phyloP scores from a whole-genome alignment of 805 yeast species.

The Candida ascalaphidarum region DNA sequence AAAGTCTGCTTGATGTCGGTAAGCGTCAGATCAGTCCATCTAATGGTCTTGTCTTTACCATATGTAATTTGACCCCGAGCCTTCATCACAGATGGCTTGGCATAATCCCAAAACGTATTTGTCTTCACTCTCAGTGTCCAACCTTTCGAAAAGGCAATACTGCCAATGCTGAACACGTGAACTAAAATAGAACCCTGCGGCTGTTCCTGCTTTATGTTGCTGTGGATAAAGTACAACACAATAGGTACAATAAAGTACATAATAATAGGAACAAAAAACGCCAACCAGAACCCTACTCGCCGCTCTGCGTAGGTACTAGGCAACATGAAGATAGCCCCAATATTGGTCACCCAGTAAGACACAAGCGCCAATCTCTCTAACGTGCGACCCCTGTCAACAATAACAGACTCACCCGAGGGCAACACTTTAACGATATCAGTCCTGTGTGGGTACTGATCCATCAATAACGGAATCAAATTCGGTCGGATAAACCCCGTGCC shows the following conservation, averaged over 20 bases:
- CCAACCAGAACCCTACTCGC: constrained; percentile 47
- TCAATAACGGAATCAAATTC: constrained; percentile 39
- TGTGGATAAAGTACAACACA: constrained; percentile 16
- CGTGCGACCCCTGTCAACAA: constrained; percentile 39
- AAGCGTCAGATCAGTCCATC: constrained; percentile 41
- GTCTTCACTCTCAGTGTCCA: constrained; percentile 32
- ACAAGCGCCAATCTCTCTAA: constrained; percentile 27
- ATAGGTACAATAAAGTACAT: constrained; percentile 22
- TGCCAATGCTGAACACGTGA: constrained; percentile 32
- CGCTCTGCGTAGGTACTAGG: constrained; percentile 46
- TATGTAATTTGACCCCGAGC: constrained; percentile 33
- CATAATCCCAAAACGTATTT: constrained; percentile 40
- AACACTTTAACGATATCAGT: constrained; percentile 50
- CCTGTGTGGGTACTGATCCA: constrained; percentile 46
- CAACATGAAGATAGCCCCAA: constrained; percentile 45
- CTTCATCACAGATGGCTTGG: constrained; percentile 36
- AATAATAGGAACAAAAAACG: constrained; percentile 38
- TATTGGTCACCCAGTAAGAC: constrained; percentile 48
- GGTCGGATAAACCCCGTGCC: constrained; percentile 49
- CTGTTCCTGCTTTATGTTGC: constrained; percentile 16
- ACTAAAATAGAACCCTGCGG: constrained; percentile 41
- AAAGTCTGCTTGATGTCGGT: constrained; percentile 36
- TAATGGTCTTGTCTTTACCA: constrained; percentile 11
- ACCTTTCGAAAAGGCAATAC: constrained; percentile 33
- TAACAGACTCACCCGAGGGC: constrained; percentile 58